Evolutionary conservation across 2,329 filamentous ascomycete species (phyloP).

Genomic region (Arthrobotrys conoides): DNA sequence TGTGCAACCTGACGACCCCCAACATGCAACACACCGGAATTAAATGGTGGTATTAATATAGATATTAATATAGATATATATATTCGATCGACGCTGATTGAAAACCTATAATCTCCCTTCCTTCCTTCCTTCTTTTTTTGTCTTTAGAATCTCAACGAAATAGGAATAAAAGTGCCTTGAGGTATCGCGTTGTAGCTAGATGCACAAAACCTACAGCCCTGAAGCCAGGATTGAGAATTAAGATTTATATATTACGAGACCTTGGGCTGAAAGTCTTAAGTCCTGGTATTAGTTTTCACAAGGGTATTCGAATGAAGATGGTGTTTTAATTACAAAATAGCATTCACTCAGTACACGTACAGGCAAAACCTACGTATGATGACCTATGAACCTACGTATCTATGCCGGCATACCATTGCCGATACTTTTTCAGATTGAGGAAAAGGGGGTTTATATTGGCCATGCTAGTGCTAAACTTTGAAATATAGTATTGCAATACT

Average conservation of each 20-base stretch:
- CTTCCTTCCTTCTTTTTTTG: not conserved
- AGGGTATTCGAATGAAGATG: not conserved
- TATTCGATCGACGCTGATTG: too few species aligned
- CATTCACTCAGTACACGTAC: not conserved
- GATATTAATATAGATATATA: not conserved
- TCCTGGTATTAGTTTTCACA: not conserved
- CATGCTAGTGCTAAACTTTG: too few species aligned
- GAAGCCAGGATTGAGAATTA: not conserved
- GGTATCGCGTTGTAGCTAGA: not conserved
- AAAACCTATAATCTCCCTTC: too few species aligned
- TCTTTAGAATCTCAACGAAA: too few species aligned
- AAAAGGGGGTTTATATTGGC: not conserved
- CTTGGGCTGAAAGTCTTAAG: not conserved
- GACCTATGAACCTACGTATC: too few species aligned
- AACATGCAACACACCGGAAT: not conserved
- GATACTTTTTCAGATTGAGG: too few species aligned
- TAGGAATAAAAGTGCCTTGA: not conserved
- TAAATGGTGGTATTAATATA: not conserved
- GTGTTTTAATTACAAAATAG: not conserved
- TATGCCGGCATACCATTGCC: too few species aligned
- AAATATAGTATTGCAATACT: too few species aligned
- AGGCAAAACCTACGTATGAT: too few species aligned
- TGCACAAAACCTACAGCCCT: too few species aligned
- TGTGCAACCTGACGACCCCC: constrained; percentile 8
- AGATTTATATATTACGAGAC: not conserved